Evolutionary conservation across 805 yeast genomes (phyloP).

Genomic region (Lachancea nothofagi): DNA sequence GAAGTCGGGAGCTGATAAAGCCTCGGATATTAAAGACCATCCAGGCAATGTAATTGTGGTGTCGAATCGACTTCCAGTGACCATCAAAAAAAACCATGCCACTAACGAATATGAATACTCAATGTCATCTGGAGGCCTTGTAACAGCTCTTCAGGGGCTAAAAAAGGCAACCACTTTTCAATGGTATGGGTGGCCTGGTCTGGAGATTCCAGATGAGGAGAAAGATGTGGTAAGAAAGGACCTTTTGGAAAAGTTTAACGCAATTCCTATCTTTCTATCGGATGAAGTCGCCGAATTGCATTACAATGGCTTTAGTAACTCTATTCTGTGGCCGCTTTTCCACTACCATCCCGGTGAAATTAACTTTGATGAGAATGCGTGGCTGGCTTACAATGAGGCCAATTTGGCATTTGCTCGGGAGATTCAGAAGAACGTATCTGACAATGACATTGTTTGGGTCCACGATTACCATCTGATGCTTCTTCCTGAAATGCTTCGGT

Average conservation of each 20-base stretch:
- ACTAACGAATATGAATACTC: constrained; percentile 67
- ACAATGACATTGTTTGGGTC: constrained; percentile 91
- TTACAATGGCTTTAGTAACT: constrained; percentile 92
- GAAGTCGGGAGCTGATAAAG: constrained; percentile 8
- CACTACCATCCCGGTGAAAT: constrained; percentile 99
- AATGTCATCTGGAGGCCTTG: constrained; percentile 97
- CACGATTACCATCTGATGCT: constrained; percentile 90
- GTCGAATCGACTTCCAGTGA: constrained; percentile 92
- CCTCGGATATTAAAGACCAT: constrained; percentile 12
- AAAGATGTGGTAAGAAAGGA: constrained; percentile 64
- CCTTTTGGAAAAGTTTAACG: constrained; percentile 69
- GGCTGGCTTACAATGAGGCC: constrained; percentile 97
- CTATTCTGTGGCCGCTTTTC: constrained; percentile 95
- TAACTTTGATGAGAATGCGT: constrained; percentile 94
- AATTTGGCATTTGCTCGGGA: constrained; percentile 74
- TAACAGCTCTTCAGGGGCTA: constrained; percentile 89
- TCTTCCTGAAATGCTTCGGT: constrained; percentile 80
- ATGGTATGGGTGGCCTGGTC: constrained; percentile 99
- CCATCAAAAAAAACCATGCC: constrained; percentile 58
- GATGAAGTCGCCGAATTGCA: constrained; percentile 93
- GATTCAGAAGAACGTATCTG: constrained; percentile 62
- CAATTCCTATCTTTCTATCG: constrained; percentile 81
- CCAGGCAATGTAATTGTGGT: constrained; percentile 79
- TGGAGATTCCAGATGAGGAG: constrained; percentile 77
- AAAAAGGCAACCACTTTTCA: constrained; percentile 78